These are phyloP conservation scores for Neonectria sp. DNA, from an alignment of 2,329 filamentous ascomycete species.

Conservation along the genomic window DNA sequence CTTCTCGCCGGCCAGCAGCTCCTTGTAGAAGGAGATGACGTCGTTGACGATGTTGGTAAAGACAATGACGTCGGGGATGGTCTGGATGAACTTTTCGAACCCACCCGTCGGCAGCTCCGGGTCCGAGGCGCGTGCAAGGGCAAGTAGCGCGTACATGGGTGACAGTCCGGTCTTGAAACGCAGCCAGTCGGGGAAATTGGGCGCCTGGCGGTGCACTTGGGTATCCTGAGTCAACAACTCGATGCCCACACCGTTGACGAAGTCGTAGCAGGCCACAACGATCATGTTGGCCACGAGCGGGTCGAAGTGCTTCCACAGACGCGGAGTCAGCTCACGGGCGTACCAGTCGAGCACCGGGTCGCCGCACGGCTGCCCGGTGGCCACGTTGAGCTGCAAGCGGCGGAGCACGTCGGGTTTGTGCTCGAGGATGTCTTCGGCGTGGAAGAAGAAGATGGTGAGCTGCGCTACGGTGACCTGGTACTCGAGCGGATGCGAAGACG, in stretches of 20 bases:
- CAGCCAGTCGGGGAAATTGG: slow-evolving; percentile 27
- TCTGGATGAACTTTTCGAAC: slow-evolving; percentile 21
- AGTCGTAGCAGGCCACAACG: slow-evolving; percentile 38
- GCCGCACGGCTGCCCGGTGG: slow-evolving; percentile 12
- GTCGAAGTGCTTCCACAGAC: slow-evolving; percentile 17
- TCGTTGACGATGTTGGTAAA: slow-evolving; percentile 34
- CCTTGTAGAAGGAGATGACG: slow-evolving; percentile 32
- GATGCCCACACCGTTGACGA: slow-evolving; percentile 40
- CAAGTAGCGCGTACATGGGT: slow-evolving; percentile 31
- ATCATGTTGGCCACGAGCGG: slow-evolving; percentile 27
- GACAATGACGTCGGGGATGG: slow-evolving; percentile 24
- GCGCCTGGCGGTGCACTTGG: slow-evolving; percentile 8
- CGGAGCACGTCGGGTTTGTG: slow-evolving; percentile 16
- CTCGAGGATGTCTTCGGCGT: slow-evolving; percentile 23
- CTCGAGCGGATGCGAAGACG: slow-evolving; percentile 21
- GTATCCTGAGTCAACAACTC: slow-evolving; percentile 20
- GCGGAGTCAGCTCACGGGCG: slow-evolving; percentile 20
- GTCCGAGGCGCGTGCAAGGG: slow-evolving; percentile 13
- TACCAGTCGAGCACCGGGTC: slow-evolving; percentile 26
- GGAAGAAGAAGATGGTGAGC: slow-evolving; percentile 29
- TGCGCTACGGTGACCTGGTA: slow-evolving; percentile 21
- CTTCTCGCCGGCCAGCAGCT: slow-evolving; percentile 24
- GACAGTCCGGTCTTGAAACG: slow-evolving; percentile 31
- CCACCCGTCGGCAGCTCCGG: slow-evolving; percentile 18
- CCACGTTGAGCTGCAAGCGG: slow-evolving; percentile 15